Base-by-base conservation (phyloP, 2,329 filamentous ascomycete genomes). In the Cladophialophora yegresii region DNA sequence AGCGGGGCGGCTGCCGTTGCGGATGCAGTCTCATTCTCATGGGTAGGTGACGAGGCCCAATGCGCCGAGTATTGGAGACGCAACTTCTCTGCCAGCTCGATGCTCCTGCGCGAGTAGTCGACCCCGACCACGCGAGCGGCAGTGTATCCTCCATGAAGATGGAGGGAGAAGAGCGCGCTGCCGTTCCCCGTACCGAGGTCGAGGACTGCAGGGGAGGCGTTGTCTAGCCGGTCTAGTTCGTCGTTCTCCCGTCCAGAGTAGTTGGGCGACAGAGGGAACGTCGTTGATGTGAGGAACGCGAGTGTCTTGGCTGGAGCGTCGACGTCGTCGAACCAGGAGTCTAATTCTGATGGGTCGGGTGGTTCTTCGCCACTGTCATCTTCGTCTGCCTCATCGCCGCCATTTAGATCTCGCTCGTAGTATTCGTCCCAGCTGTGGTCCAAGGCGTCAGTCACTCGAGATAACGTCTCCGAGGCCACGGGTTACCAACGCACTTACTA, bases 141-240 rank as follows among this genome's bases (percentile, higher is more conserved):
- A 43, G 36, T 59, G 84, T 90, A 96, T 3, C 80, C 77, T 12
- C 81, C 85, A 36, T 83, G 81, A 51, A 89, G 87, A 33, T 89
- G 80, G 33, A 98, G 80, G n/a, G 87, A 83, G 71, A 95, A 91
- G n/a, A 98, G 82, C 74, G 98, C 84, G 71, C 92, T 91, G 1
- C 93, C 95, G 78, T 99, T 99, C 1, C 95, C 95, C 10, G 92
- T 97, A 22, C 95, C 95, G 0, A 99, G 83, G 75, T 99, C 95
- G 0, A 98, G 82, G 13, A 71, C 65, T 6, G 57, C 74, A 49
- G 68, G 78, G 72, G 36, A 8, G 36, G 71, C 26, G 6, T 51
- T 8, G 47, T 10, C 16, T 8, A 10, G 1, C 3, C 16, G 55
- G 23, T 65, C 62, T n/a, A 22, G 2, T 23, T 64, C 16, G 28